Evolutionary conservation across 1,284 basidiomycete species (phyloP).

Genomic region (Pseudozyma sp.): DNA sequence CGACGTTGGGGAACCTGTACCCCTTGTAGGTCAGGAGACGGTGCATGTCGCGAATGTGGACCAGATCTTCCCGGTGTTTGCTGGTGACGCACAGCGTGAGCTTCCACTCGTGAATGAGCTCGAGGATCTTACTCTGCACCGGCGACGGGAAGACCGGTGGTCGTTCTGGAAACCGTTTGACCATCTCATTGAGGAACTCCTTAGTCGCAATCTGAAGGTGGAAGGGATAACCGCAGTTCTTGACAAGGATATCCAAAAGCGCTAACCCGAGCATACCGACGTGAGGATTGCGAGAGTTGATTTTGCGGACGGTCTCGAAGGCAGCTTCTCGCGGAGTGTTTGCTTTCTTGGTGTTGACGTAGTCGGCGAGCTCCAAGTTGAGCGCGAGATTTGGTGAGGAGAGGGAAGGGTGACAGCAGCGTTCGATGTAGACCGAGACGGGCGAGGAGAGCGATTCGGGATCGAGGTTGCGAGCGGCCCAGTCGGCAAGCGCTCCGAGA

Average conservation of each 20-base stretch:
- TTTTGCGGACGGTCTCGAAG: slow-evolving; percentile 81
- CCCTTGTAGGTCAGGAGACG: slow-evolving; percentile 91
- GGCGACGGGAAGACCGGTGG: slow-evolving; percentile 94
- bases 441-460: slow-evolving; percentile 51
- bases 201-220: slow-evolving; percentile 99
- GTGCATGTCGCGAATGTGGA: slow-evolving; percentile 98
- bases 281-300: slow-evolving; percentile 91
- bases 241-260: slow-evolving; percentile 91
- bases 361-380: slow-evolving; percentile 92
- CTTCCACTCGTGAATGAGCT: slow-evolving; percentile 95
- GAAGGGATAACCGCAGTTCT: slow-evolving; percentile 94
- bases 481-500: slow-evolving; percentile 54
- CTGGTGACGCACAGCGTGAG: slow-evolving; percentile 89
- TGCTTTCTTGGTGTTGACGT: slow-evolving; percentile 93
- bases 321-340: slow-evolving; percentile 95
- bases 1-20: slow-evolving; percentile 66
- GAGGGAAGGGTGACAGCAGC: slow-evolving; percentile 87
- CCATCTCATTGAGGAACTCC: slow-evolving; percentile 98
- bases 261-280: slow-evolving; percentile 80
- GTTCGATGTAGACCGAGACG: slow-evolving; percentile 70
- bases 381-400: slow-evolving; percentile 90
- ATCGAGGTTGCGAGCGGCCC: slow-evolving; percentile 60
- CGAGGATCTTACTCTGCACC: slow-evolving; percentile 92
- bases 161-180: slow-evolving; percentile 95
- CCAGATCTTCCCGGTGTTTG: slow-evolving; percentile 95